A percentile compares a stretch with the other conserved stretches of the same genome.
Conservation (phyloP, 306 rosid species). For the Prunus davidiana region DNA sequence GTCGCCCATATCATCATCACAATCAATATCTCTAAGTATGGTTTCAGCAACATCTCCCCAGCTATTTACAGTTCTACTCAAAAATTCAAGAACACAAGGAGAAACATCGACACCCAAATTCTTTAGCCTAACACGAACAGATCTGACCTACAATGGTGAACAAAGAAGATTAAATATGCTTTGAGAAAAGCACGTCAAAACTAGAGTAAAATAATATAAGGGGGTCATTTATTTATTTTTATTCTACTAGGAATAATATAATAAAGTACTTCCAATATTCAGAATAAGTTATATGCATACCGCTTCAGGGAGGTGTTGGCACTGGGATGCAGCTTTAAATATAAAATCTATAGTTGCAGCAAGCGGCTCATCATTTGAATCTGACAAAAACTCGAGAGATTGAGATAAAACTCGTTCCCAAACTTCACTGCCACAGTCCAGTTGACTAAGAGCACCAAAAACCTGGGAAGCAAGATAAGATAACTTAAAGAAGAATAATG, state of each 20-base stretch:
- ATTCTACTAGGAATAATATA: background rate
- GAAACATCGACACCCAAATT: slow-evolving; percentile 78
- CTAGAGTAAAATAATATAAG: slow-evolving; percentile 4
- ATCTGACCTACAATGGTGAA: slow-evolving; percentile 63
- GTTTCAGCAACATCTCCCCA: slow-evolving; percentile 99
- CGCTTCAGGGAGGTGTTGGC: slow-evolving; percentile 98
- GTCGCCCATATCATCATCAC: slow-evolving; percentile 81
- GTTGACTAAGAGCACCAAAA: slow-evolving; percentile 83
- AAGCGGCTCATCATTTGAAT: slow-evolving; percentile 87
- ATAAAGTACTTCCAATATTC: slow-evolving; percentile 22
- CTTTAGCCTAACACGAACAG: slow-evolving; percentile 84
- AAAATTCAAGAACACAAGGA: slow-evolving; percentile 84
- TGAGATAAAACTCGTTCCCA: slow-evolving; percentile 88
- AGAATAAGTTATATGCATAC: slow-evolving; percentile 50
- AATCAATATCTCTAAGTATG: slow-evolving; percentile 85
- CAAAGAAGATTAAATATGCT: slow-evolving; percentile 28
- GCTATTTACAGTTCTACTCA: slow-evolving; percentile 89
- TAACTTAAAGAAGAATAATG: slow-evolving; percentile 29
- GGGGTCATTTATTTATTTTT: background rate
- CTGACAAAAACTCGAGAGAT: slow-evolving; percentile 76
- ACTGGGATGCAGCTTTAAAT: slow-evolving; percentile 94
- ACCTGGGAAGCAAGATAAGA: slow-evolving; percentile 50
- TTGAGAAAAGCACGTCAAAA: slow-evolving; percentile 15
- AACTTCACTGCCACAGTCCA: slow-evolving; percentile 92
- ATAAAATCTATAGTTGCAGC: slow-evolving; percentile 77